A percentile compares a stretch with the other conserved stretches of the same genome.
phyloP scores from a whole-genome alignment of 352 stramenopile genomes.

The Phytophthora constricta region DNA sequence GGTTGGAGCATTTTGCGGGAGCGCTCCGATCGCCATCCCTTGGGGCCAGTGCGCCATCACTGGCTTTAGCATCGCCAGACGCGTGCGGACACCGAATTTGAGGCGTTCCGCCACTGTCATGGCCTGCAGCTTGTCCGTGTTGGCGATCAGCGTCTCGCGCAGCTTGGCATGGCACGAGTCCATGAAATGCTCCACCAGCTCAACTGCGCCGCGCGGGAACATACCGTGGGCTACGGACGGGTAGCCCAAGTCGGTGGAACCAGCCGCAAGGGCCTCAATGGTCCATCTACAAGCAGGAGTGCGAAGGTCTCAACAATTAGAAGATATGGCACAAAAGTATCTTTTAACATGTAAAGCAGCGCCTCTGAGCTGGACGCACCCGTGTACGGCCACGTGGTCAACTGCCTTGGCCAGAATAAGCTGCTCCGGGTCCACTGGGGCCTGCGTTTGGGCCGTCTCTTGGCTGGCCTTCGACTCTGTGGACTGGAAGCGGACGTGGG shows the following conservation, averaged over 20 bases:
- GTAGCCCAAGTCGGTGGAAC: constrained; percentile 69
- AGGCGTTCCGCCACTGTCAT: constrained; percentile 83
- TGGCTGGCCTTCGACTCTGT: constrained; percentile 21
- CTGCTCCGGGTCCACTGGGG: constrained; percentile 47
- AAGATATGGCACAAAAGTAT: constrained; percentile 9
- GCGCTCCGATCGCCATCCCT: constrained; percentile 79
- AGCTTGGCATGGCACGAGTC: constrained; percentile 69
- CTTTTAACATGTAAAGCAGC: constrained; percentile 16
- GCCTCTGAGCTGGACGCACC: constrained; percentile 37
- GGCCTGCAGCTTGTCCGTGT: constrained; percentile 64
- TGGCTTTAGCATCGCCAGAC: constrained; percentile 69
- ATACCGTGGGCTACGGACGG: constrained; percentile 86
- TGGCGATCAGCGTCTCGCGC: constrained; percentile 59
- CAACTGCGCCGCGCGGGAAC: constrained; percentile 76
- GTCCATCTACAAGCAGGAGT: constrained; percentile 63
- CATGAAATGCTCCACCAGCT: constrained; percentile 89
- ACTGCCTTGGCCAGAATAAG: constrained; percentile 66
- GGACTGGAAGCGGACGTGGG: constrained; percentile 28
- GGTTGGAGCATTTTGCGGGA: constrained; percentile 75
- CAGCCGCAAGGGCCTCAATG: constrained; percentile 73
- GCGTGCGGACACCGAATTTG: constrained; percentile 79
- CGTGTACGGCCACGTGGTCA: constrained; percentile 49
- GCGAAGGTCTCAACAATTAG: constrained; percentile 8
- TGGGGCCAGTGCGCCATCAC: constrained; percentile 73
- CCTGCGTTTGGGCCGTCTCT: constrained; percentile 23